Evolutionary conservation across 179 eudicot genomes (phyloP), one percentile per base, ranked within the genome.

Genomic region (Sideroxylon spinosum): DNA sequence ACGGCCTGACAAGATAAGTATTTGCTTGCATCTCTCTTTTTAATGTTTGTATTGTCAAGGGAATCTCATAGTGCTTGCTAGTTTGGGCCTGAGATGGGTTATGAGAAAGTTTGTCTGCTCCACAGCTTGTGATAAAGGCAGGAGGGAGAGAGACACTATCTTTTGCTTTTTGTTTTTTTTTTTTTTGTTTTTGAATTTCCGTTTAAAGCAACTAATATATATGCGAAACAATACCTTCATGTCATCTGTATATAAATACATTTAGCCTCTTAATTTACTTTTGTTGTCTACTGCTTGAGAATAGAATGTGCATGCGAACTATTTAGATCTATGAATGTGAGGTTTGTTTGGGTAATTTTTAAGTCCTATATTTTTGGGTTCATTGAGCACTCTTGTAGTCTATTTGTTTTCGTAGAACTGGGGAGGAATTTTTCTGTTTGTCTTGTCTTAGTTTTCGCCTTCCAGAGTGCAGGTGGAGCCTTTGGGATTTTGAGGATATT

Each of bases 201-300:
- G 2, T 14, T 11, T 52, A 2, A 52, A 52, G 16, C 16, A 9
- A 9, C 3, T 52, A 6, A 52, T 52, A 52, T 52, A 56, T 61
- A 14, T 0, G 0, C 1, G 26, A 32, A 64, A 0, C 25, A 6
- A 56, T 56, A 14, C n/a, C 29, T 71, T 52, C 13, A 28, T 56
- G 26, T 55, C 76, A 73, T 73, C 50, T 73, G 76, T 73, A 73
- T 64, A 73, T 73, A 56, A 56, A 56, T 73, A 73, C 26, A 64
- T 73, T 29, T 56, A 37, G 76, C 10, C 49, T 56, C 26, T 1
- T 50, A 28, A 73, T n/a, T 28, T n/a, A 16, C 49, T 25, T 17
- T 12, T 20, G 60, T 13, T 52, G 5, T 22, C 73, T 50, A 16
- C 44, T 1, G 44, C 4, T 37, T 37, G 44, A 37, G 44, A 6